Evolutionary conservation across 106 monocot species (phyloP).

Genomic region (Dendrobium nobile): DNA sequence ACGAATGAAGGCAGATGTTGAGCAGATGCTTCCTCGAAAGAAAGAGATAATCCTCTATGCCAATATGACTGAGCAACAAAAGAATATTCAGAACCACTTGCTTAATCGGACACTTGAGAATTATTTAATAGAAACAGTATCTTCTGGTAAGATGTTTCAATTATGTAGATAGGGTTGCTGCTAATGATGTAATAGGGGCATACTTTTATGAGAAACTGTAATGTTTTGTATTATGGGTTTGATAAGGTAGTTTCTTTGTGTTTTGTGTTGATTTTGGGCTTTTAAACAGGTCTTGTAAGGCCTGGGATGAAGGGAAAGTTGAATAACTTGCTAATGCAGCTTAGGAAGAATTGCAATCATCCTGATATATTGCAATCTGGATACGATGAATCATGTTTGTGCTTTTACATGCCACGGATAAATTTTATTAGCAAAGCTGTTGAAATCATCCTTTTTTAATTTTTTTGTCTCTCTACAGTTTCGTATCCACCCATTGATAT

Average conservation of each 20-base stretch:
- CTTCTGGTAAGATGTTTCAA: slow-evolving; percentile 20
- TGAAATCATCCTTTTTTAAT: not conserved
- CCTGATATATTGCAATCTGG: slow-evolving; percentile 85
- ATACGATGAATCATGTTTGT: slow-evolving; percentile 51
- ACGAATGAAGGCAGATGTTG: slow-evolving; percentile 94
- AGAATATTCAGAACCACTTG: slow-evolving; percentile 69
- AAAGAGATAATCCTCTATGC: slow-evolving; percentile 99
- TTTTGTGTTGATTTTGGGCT: slow-evolving; percentile 6
- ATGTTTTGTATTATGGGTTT: not conserved
- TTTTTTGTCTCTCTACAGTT: slow-evolving; percentile 19
- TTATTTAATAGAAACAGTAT: slow-evolving; percentile 36
- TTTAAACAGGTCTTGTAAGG: slow-evolving; percentile 30
- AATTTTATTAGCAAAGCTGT: not conserved
- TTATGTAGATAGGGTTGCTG: not conserved
- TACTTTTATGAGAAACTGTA: not conserved
- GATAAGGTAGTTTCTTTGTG: not conserved
- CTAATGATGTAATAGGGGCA: not conserved
- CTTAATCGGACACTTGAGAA: slow-evolving; percentile 68
- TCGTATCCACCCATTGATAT: slow-evolving; percentile 69
- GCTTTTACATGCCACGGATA: not conserved
- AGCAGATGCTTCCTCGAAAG: slow-evolving; percentile 83
- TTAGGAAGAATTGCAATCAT: slow-evolving; percentile 89
- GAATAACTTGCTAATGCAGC: slow-evolving; percentile 74
- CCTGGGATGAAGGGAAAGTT: slow-evolving; percentile 67
- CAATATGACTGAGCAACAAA: slow-evolving; percentile 84